Evolutionary conservation across 306 rosid species (phyloP).

Genomic region (Herpetospermum pedunculosum): DNA sequence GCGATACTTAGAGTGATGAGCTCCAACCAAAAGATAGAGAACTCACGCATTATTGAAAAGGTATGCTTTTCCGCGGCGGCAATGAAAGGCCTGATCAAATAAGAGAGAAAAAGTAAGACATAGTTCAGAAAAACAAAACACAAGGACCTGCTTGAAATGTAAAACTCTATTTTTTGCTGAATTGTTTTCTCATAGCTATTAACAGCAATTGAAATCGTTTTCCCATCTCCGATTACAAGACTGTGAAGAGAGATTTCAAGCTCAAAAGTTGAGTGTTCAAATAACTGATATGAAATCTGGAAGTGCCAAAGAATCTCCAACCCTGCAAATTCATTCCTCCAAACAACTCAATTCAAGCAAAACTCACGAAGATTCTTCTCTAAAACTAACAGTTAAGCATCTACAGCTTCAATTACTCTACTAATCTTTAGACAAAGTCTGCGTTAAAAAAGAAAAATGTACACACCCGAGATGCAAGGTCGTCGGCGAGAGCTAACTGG

Average conservation of each 20-base stretch:
- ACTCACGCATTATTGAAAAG: constrained; percentile 74
- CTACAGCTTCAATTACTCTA: not conserved
- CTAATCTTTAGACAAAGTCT: not conserved
- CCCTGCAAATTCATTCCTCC: not conserved
- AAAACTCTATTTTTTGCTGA: too few relatives aligned
- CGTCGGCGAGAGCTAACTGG: constrained; percentile 64
- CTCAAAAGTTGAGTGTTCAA: not conserved
- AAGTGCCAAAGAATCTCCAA: not conserved
- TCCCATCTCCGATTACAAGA: not conserved
- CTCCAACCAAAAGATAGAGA: constrained; percentile 2
- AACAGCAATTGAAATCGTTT: not conserved
- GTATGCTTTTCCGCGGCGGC: constrained; percentile 76
- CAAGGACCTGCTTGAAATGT: not conserved
- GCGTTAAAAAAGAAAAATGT: not conserved
- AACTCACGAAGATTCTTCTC: not conserved
- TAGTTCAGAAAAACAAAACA: not conserved
- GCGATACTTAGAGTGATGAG: not conserved
- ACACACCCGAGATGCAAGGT: constrained; percentile 80
- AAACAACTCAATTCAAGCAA: not conserved
- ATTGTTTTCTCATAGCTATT: not conserved
- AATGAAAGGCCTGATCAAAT: constrained; percentile 45
- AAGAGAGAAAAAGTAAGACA: not conserved
- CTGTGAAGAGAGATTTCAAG: not conserved
- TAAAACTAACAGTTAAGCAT: not conserved
- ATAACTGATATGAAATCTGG: not conserved